phyloP scores from a whole-genome alignment of 495 filamentous ascomycete genomes.

The Talaromyces thailandensis region DNA sequence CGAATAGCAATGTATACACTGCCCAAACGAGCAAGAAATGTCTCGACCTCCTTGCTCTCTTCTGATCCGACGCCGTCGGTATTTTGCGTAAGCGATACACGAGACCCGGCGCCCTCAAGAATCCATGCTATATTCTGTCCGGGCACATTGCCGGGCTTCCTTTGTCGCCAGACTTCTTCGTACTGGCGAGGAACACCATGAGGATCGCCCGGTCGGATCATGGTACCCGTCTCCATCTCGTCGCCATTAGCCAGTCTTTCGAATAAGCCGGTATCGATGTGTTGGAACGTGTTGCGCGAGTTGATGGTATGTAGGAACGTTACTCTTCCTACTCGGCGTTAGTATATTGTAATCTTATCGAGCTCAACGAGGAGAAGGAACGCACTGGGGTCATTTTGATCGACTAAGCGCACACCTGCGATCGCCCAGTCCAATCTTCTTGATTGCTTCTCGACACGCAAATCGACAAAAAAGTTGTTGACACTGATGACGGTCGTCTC shows the following conservation, averaged over 20 bases:
- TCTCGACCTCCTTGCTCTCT: constrained; percentile 18
- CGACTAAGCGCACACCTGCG: constrained; percentile 5
- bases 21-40: constrained; percentile 28
- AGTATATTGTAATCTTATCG: background rate
- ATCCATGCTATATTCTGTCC: constrained; percentile 5
- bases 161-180: constrained; percentile 7
- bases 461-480: constrained; percentile 33
- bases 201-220: background rate
- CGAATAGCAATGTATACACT: constrained; percentile 28
- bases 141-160: background rate
- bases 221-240: constrained; percentile 3
- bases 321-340: background rate
- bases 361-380: background rate
- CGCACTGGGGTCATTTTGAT: constrained; percentile 5
- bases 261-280: constrained; percentile 5
- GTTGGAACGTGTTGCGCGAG: constrained; percentile 7
- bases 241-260: background rate
- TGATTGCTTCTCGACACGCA: constrained; percentile 26
- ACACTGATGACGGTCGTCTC: constrained; percentile 39
- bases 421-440: constrained; percentile 10
- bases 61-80: constrained; percentile 8
- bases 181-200: constrained; percentile 1
- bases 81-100: constrained; percentile 2
- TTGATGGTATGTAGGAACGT: constrained; percentile 6
- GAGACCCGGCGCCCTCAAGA: constrained; percentile 4